Conservation (phyloP, 1,284 basidiomycete genomes). For the Athelia sp. region DNA sequence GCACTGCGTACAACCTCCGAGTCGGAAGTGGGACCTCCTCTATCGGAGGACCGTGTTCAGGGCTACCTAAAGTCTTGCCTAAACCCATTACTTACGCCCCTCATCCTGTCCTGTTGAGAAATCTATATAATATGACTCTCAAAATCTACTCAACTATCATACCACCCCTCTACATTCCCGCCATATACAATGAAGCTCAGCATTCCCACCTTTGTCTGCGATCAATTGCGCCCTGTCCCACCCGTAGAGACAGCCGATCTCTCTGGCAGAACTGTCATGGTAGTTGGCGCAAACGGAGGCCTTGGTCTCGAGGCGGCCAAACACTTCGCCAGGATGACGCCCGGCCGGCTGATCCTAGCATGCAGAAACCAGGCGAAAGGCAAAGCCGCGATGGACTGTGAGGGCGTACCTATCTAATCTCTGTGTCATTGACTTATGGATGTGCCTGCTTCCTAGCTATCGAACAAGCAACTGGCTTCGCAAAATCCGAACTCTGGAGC, state of each 20-base stretch:
- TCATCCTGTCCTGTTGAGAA: too few species aligned
- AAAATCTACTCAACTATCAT: too few species aligned
- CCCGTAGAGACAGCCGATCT: constrained; percentile 19
- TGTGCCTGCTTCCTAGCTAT: constrained; percentile 21
- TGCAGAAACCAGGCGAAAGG: constrained; percentile 34
- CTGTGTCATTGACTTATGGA: background rate
- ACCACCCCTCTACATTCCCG: too few species aligned
- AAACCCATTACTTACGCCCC: too few species aligned
- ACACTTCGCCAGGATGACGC: constrained; percentile 38
- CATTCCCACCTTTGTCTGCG: too few species aligned
- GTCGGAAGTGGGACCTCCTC: too few species aligned
- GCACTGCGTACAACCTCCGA: too few species aligned
- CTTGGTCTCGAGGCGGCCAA: constrained; percentile 38
- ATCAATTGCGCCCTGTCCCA: background rate
- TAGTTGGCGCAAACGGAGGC: constrained; percentile 36
- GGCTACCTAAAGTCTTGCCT: too few species aligned
- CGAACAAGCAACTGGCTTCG: constrained; percentile 24
- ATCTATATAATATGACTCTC: too few species aligned
- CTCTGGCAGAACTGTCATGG: constrained; percentile 22
- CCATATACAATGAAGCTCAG: too few species aligned
- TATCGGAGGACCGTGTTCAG: too few species aligned
- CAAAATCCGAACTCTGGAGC: constrained; percentile 27
- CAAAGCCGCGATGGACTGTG: constrained; percentile 26
- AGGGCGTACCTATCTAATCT: constrained; percentile 5
- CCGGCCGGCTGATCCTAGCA: constrained; percentile 32